These are phyloP conservation scores for Penicillium frequentans DNA, from an alignment of 2,329 filamentous ascomycete species.

Conservation along the genomic window DNA sequence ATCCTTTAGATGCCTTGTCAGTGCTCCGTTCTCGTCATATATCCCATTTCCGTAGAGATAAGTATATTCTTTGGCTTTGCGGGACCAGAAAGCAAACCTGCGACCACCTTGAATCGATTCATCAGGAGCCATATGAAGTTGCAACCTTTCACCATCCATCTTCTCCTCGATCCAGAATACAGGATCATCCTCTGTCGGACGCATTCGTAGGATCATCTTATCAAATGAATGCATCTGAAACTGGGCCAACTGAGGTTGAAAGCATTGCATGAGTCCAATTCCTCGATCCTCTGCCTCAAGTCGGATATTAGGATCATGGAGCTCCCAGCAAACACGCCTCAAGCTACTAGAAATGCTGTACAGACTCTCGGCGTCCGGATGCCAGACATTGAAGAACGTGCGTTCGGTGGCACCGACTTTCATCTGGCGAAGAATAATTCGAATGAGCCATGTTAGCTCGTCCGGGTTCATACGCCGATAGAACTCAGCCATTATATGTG, in stretches of 20 bases:
- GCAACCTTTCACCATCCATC: conserved; percentile 94
- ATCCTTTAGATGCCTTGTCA: conserved; percentile 75
- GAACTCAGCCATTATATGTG: conserved; percentile 77
- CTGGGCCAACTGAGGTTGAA: conserved; percentile 91
- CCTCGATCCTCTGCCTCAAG: conserved; percentile 74
- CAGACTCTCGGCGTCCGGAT: conserved; percentile 71
- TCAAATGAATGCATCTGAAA: conserved; percentile 84
- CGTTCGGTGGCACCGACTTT: conserved; percentile 78
- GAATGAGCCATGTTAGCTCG: conserved; percentile 90
- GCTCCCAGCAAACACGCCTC: conserved; percentile 89
- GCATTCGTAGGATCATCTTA: conserved; percentile 71
- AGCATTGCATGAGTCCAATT: conserved; percentile 86
- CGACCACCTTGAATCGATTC: conserved; percentile 65
- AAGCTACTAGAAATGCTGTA: conserved; percentile 92
- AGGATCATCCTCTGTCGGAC: conserved; percentile 66
- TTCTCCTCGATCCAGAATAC: conserved; percentile 99
- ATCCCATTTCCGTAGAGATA: conserved; percentile 84
- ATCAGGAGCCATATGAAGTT: conserved; percentile 86
- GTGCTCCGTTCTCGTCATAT: conserved; percentile 69
- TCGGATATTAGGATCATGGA: conserved; percentile 70
- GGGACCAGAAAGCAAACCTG: conserved; percentile 85
- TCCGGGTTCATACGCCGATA: conserved; percentile 91
- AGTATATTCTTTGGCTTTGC: conserved; percentile 94
- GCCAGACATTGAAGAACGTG: conserved; percentile 81
- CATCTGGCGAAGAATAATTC: conserved; percentile 84